Evolutionary conservation across 1,139 yeast genomes (phyloP).

Genomic region (Pneumocystis carinii): DNA sequence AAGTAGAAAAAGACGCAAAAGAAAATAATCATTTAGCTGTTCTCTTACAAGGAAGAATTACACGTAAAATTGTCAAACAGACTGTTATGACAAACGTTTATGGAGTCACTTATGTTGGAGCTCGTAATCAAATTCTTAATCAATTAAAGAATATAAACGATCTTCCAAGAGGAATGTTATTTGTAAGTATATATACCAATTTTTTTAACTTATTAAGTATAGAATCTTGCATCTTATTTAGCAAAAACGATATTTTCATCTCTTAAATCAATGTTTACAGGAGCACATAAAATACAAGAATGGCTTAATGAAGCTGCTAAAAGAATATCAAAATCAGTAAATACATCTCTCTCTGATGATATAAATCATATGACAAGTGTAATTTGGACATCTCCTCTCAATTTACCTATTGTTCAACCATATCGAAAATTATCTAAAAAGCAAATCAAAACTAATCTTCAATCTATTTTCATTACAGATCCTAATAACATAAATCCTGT

Average conservation of each 20-base stretch:
- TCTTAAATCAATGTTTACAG: slow-evolving; percentile 69
- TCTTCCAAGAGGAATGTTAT: slow-evolving; percentile 18
- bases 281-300: slow-evolving; percentile 91
- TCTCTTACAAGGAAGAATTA: slow-evolving; percentile 44
- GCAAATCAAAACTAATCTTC: slow-evolving; percentile 62
- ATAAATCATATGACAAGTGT: slow-evolving; percentile 64
- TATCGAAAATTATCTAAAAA: slow-evolving; percentile 55
- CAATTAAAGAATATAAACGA: slow-evolving; percentile 31
- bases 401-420: slow-evolving; percentile 88
- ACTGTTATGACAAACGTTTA: slow-evolving; percentile 98
- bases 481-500: slow-evolving; percentile 74
- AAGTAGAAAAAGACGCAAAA: slow-evolving; percentile 46
- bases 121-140: slow-evolving; percentile 58
- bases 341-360: slow-evolving; percentile 13
- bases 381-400: slow-evolving; percentile 94
- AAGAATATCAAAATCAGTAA: slow-evolving; percentile 47
- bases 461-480: slow-evolving; percentile 66
- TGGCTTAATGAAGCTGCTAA: slow-evolving; percentile 86
- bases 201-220: not conserved
- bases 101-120: slow-evolving; percentile 93
- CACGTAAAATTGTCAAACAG: slow-evolving; percentile 84
- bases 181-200: not conserved
- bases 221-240: slow-evolving; percentile 44
- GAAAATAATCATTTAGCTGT: slow-evolving; percentile 40
- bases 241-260: slow-evolving; percentile 70